Evolutionary conservation across 2,329 filamentous ascomycete species (phyloP), one percentile per base, ranked within the genome.

Genomic region (Coniella vitis): DNA sequence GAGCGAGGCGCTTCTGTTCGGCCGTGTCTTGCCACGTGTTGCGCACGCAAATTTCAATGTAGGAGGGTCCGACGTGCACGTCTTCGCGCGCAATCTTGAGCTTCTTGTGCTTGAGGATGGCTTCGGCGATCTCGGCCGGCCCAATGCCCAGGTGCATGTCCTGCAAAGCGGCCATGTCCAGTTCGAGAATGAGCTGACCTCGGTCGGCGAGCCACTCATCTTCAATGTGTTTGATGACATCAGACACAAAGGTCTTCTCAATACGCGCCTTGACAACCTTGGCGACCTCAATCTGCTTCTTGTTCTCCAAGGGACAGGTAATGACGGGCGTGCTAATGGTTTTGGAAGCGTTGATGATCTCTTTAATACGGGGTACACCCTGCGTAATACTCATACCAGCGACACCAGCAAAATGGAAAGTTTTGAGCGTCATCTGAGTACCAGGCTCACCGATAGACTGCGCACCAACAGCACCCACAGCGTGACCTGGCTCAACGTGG

Each of bases 341-440:
- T 65, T 90, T 95, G 8, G 90, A 95, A 5, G 93, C 93, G 69
- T 98, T 98, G 81, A 98, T 98, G 58, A 98, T 98, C 75, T 98
- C 93, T 71, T 98, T 98, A 73, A 98, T 98, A 83, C 93, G 91
- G 1, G 93, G 93, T 7, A 98, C 93, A 87, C 93, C 93, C 63
- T 96, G 89, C 0, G 93, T 98, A 63, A 98, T 95, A 77, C 89
- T 95, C 93, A 98, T 97, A 65, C 91, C 91, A 38, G 93, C 93
- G 55, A 98, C 93, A 86, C 93, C 93, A 63, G 93, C 93, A 73
- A 98, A 98, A 86, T 97, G 93, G 81, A 97, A 97, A 63, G 93
- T 97, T 71, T 97, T 97, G 55, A 98, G 72, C 1, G 93, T 98
- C 93, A 98, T 98, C 68, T 98, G 93, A 1, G 93, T 98, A 64